Percentiles rank a stretch among this genome's conserved stretches.
phyloP scores from a whole-genome alignment of 768 basidiomycete genomes.

The Arthromyces matolae region DNA sequence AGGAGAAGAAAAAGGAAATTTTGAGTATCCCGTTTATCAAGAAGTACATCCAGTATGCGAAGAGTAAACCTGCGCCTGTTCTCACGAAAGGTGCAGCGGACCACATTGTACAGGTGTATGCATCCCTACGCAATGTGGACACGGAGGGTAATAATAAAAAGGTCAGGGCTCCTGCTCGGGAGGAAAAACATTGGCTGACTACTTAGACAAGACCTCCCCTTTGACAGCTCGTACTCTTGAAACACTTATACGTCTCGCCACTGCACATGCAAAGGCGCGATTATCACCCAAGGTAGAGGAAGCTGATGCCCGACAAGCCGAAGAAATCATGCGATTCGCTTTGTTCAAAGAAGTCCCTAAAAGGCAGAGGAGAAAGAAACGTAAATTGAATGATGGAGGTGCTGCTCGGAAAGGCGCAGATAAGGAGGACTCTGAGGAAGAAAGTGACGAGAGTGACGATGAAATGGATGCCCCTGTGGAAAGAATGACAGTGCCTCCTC shows the following conservation, averaged over 20 bases:
- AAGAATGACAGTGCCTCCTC: conserved; percentile 49
- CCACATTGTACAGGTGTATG: conserved; percentile 89
- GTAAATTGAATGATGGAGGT: conserved; percentile 75
- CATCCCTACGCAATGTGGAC: conserved; percentile 87
- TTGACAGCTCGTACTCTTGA: conserved; percentile 98
- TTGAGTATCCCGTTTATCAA: conserved; percentile 93
- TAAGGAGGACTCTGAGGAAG: conserved; percentile 49
- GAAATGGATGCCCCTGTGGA: conserved; percentile 35
- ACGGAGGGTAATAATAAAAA: conserved; percentile 86
- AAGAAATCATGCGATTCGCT: conserved; percentile 94
- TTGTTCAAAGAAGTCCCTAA: conserved; percentile 96
- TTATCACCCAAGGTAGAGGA: conserved; percentile 82
- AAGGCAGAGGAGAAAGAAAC: conserved; percentile 76
- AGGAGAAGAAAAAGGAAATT: conserved; percentile 73
- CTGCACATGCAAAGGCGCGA: conserved; percentile 95
- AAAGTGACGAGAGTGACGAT: conserved; percentile 50
- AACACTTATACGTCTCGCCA: conserved; percentile 95
- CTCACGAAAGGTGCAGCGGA: conserved; percentile 93
- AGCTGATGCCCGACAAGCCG: conserved; percentile 83
- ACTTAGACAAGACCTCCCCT: conserved; percentile 75
- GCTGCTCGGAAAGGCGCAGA: conserved; percentile 45
- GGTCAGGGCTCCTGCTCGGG: conserved; percentile 33
- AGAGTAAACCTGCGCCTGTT: conserved; percentile 79
- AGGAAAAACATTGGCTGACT: conserved; percentile 12
- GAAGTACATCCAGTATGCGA: conserved; percentile 98